Base-by-base conservation (phyloP, 495 filamentous ascomycete genomes). In the Aspergillus leporis region DNA sequence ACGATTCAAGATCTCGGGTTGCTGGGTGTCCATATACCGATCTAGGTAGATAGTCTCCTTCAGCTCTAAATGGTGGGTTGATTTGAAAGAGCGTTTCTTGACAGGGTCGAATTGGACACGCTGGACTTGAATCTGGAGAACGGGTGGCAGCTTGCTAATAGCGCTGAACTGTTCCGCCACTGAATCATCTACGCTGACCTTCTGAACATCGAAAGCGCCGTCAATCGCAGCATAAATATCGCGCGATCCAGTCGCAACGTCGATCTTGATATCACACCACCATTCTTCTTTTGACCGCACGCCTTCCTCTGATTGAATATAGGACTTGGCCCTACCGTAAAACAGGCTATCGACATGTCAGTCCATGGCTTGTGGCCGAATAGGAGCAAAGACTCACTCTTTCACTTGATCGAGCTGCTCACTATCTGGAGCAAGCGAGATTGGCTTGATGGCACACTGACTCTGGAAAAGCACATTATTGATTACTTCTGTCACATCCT, bases 401-500 rank as follows among this genome's bases (percentile, higher is more conserved):
- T 91, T 89, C 45, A 97, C 84, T 47, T 81, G 78, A 69, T 98
- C 95, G 7, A 87, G 71, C 72, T 96, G 92, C 65, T 91, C 88
- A 7, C 87, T 88, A 41, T 85, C 80, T 12, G 80, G 70, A 28
- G 83, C 85, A 54, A 86, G 72, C 2, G 74, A 73, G 6, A 77
- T 74, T 36, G 91, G 81, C 61, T 84, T 86, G 65, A 97, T 92
- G 4, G 92, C 93, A 61, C 90, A 91, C 67, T 91, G 87, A n/a
- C 97, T 80, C 40, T 93, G 90, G 62, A 93, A 92, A 36, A 95
- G 82, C 22, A 95, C 87, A 68, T 94, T 93, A 40, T 91, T 91
- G 69, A 97, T 93, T 38, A 96, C 93, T 70, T 98, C 94, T 10
- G 90, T 92, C 7, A 96, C 94, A 75, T 98, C 94, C 75, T 97